These are phyloP conservation scores for Cordyceps cicadae DNA, from an alignment of 2,329 filamentous ascomycete genomes.

Conservation along the genomic window DNA sequence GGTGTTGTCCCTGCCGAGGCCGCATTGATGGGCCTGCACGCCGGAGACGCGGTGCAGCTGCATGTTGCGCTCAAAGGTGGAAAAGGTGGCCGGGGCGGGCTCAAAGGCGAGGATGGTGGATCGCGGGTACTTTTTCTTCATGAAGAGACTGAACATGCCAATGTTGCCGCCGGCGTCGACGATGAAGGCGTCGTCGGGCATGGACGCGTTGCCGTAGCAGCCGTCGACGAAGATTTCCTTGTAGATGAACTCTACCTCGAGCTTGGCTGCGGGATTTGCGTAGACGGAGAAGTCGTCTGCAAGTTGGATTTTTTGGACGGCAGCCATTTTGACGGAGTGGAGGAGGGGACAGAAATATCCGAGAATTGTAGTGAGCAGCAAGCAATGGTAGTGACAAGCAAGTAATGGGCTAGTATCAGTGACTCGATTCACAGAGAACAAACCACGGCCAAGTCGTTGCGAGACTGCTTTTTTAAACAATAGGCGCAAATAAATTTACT, in stretches of 20 bases:
- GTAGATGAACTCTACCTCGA: constrained; percentile 17
- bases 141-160: constrained; percentile 20
- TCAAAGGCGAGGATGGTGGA: constrained; percentile 21
- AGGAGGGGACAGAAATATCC: too few relatives aligned
- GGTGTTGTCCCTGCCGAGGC: constrained; percentile 7
- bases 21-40: constrained; percentile 13
- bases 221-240: constrained; percentile 18
- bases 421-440: background rate
- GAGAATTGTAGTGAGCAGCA: too few relatives aligned
- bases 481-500: background rate
- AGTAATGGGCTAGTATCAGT: background rate
- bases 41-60: constrained; percentile 12
- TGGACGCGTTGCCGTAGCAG: constrained; percentile 15
- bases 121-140: constrained; percentile 18
- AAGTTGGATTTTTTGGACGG: background rate
- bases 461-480: background rate
- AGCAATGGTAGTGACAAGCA: background rate
- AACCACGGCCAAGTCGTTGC: background rate
- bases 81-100: constrained; percentile 17
- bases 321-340: background rate
- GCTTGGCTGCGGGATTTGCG: background rate
- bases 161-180: constrained; percentile 22
- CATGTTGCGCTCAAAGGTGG: constrained; percentile 16
- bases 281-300: background rate
- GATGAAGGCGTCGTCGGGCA: constrained; percentile 15